Conservation (phyloP, 495 filamentous ascomycete species). For the Aspergillus baeticus region DNA sequence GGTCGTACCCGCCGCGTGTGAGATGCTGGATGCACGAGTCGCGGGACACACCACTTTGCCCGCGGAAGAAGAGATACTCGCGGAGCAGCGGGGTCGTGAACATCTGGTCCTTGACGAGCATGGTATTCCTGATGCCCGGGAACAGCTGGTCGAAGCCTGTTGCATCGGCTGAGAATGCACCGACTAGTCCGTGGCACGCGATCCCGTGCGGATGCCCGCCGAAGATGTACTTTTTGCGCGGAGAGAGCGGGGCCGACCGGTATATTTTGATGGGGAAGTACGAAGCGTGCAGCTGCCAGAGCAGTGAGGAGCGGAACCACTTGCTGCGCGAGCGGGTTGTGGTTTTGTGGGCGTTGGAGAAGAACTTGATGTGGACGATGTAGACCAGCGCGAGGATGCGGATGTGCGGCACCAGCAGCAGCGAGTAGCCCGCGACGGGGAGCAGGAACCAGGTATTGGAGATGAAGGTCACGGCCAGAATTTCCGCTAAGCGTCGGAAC, state of each 20-base stretch:
- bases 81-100: constrained; percentile 20
- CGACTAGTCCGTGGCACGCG: constrained; percentile 79
- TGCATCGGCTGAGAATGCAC: constrained; percentile 75
- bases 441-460: constrained; percentile 24
- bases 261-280: constrained; percentile 25
- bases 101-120: constrained; percentile 21
- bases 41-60: constrained; percentile 23
- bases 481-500: constrained; percentile 4
- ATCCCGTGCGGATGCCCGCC: constrained; percentile 90
- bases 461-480: constrained; percentile 13
- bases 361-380: constrained; percentile 66
- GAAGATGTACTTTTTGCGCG: constrained; percentile 82
- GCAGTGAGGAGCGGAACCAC: constrained; percentile 56
- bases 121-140: constrained; percentile 73
- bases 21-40: constrained; percentile 25
- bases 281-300: constrained; percentile 20
- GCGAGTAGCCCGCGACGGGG: constrained; percentile 19
- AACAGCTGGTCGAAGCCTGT: constrained; percentile 79
- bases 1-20: constrained; percentile 24
- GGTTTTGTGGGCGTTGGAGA: constrained; percentile 64
- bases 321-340: constrained; percentile 69
- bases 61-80: constrained; percentile 20
- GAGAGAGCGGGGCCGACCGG: constrained; percentile 45
- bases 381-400: constrained; percentile 56
- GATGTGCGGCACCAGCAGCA: constrained; percentile 21